Evolutionary conservation across 2,329 filamentous ascomycete species (phyloP).

Genomic region (Fusarium praegraminearum): DNA sequence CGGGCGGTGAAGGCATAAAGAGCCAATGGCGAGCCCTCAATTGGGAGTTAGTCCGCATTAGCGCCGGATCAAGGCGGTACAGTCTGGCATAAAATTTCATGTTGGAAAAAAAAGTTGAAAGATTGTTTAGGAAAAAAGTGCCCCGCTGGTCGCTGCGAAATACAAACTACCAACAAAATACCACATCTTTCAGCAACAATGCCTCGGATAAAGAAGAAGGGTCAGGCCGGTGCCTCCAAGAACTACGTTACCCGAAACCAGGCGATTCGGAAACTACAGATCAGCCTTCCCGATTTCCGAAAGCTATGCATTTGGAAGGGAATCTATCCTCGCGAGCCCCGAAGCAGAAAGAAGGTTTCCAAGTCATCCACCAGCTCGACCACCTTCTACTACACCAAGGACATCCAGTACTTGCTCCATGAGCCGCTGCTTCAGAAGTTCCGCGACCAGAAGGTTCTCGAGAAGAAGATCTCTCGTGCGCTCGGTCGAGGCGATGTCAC

Average conservation of each 20-base stretch:
- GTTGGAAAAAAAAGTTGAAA: slow-evolving; percentile 51
- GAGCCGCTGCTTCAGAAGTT: slow-evolving; percentile 95
- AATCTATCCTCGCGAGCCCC: slow-evolving; percentile 96
- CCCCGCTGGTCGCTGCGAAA: slow-evolving; percentile 50
- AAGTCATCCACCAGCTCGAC: slow-evolving; percentile 91
- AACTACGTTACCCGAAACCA: slow-evolving; percentile 99
- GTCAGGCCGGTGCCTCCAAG: slow-evolving; percentile 90
- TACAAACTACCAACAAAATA: slow-evolving; percentile 38
- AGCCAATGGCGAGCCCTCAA: slow-evolving; percentile 12
- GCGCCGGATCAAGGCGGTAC: slow-evolving; percentile 45
- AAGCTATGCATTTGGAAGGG: slow-evolving; percentile 99
- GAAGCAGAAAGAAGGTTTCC: slow-evolving; percentile 96
- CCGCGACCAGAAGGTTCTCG: slow-evolving; percentile 94
- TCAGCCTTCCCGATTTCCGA: slow-evolving; percentile 96
- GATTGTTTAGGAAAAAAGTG: slow-evolving; percentile 45
- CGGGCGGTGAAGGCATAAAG: slow-evolving; percentile 19
- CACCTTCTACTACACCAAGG: slow-evolving; percentile 92
- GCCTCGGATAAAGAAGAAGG: slow-evolving; percentile 91
- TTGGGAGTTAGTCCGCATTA: slow-evolving; percentile 15
- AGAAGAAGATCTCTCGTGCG: slow-evolving; percentile 96
- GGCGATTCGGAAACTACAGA: slow-evolving; percentile 96
- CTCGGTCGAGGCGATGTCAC: slow-evolving; percentile 91
- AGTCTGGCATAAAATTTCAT: slow-evolving; percentile 52
- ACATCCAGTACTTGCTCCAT: slow-evolving; percentile 98
- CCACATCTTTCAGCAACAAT: slow-evolving; percentile 56